phyloP scores from a whole-genome alignment of 164 flowering plant genomes.

The Stephania yunnanensis region DNA sequence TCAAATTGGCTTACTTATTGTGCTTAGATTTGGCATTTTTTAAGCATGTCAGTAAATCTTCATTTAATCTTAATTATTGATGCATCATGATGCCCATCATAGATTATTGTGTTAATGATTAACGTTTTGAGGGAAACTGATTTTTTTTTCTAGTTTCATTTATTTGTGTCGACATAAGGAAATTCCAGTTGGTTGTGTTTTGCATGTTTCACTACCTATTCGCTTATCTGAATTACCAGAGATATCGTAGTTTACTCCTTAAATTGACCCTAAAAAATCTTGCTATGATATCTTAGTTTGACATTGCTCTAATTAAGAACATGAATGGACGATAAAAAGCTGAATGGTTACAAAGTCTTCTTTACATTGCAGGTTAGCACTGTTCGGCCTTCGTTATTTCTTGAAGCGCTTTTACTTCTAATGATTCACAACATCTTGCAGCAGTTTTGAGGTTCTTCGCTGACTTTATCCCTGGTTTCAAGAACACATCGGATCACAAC shows the following conservation, averaged over 20 bases:
- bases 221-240: background rate
- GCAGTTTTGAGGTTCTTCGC: constrained; percentile 79
- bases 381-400: constrained; percentile 78
- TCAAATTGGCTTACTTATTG: background rate
- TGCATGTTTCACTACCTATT: constrained; percentile 3
- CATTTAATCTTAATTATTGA: background rate
- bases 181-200: background rate
- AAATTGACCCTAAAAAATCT: background rate
- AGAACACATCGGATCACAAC: constrained; percentile 51
- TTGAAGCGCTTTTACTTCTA: constrained; percentile 72
- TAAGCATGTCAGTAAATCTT: background rate
- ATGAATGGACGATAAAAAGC: background rate
- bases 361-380: constrained; percentile 55
- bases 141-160: no score
- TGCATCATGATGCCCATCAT: background rate
- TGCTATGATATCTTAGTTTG: background rate
- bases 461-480: constrained; percentile 80
- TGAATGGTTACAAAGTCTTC: background rate
- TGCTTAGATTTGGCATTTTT: background rate
- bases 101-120: no score
- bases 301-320: no score
- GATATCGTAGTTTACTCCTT: background rate
- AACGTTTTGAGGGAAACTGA: no score
- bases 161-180: background rate
- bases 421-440: constrained; percentile 69